A percentile compares a stretch with the other conserved stretches of the same genome.
These are phyloP conservation scores for Kluyveromyces wickerhamii DNA, from an alignment of 805 yeast species.

Conservation along the genomic window DNA sequence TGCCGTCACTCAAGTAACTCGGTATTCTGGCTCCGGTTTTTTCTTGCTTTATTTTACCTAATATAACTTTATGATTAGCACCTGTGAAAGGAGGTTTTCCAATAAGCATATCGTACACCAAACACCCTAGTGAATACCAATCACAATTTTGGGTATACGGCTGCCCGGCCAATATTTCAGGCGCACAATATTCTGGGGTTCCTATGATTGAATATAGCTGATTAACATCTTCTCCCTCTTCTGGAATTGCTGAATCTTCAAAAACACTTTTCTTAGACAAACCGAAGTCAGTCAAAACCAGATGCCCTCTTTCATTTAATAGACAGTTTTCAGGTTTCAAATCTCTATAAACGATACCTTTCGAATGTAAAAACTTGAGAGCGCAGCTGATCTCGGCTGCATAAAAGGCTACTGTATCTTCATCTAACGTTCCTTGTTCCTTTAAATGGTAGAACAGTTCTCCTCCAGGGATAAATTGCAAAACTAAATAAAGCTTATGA, in stretches of 20 bases:
- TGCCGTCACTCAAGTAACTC: constrained; percentile 67
- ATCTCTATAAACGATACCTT: constrained; percentile 83
- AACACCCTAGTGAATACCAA: constrained; percentile 90
- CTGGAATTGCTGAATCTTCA: background rate
- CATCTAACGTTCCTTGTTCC: constrained; percentile 39
- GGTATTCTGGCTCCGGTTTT: constrained; percentile 51
- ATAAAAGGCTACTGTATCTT: constrained; percentile 65
- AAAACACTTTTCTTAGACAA: constrained; percentile 40
- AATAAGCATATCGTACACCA: constrained; percentile 67
- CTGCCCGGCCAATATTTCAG: constrained; percentile 74
- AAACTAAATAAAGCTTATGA: constrained; percentile 61
- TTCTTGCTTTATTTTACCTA: constrained; percentile 66
- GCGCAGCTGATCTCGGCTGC: constrained; percentile 78
- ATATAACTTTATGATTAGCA: constrained; percentile 61
- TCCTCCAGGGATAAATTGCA: constrained; percentile 86
- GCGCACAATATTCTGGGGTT: constrained; percentile 59
- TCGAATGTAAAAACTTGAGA: constrained; percentile 60
- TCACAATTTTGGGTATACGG: constrained; percentile 75
- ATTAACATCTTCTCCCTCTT: constrained; percentile 25
- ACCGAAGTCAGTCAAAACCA: constrained; percentile 82
- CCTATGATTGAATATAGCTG: constrained; percentile 35
- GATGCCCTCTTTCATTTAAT: constrained; percentile 67
- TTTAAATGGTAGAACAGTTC: constrained; percentile 50
- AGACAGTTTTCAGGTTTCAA: constrained; percentile 86
- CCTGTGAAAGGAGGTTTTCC: constrained; percentile 91